phyloP scores from a whole-genome alignment of 108 stramenopile species.

The Schizochytrium sp. region DNA sequence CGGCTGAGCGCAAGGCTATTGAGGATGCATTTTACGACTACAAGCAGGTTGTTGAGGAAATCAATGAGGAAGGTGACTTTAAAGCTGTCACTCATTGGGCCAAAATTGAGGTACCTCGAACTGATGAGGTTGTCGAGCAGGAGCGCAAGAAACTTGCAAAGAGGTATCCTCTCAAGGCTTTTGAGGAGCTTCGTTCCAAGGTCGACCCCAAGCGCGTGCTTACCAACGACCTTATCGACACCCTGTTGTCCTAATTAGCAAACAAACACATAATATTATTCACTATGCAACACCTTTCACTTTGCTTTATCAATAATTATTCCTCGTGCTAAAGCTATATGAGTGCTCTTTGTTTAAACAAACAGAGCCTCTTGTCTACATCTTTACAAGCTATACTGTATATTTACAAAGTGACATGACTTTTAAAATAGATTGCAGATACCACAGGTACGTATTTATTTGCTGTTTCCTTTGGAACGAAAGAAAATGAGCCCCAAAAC shows the following conservation, averaged over 20 bases:
- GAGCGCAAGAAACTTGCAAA: background rate
- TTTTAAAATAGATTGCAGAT: too few relatives aligned
- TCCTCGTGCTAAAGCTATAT: too few relatives aligned
- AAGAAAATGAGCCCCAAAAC: too few relatives aligned
- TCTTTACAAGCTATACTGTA: too few relatives aligned
- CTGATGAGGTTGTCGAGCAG: background rate
- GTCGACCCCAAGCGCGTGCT: conserved; percentile 19
- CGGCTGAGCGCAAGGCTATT: conserved; percentile 72
- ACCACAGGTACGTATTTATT: too few relatives aligned
- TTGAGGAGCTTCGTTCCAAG: background rate
- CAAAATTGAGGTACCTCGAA: conserved; percentile 84
- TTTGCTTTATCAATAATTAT: too few relatives aligned
- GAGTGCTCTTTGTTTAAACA: too few relatives aligned
- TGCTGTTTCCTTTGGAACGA: too few relatives aligned
- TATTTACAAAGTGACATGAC: too few relatives aligned
- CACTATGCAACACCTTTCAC: too few relatives aligned
- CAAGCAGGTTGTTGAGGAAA: conserved; percentile 83
- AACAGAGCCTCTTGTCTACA: too few relatives aligned
- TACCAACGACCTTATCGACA: conserved; percentile 25
- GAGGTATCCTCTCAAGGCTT: background rate
- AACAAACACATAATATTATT: background rate
- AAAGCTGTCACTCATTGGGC: conserved; percentile 91
- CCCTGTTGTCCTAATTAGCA: background rate
- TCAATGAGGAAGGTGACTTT: conserved; percentile 72
- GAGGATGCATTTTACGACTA: conserved; percentile 82